Conservation (phyloP, 306 rosid species). For the Vigna mungo region DNA sequence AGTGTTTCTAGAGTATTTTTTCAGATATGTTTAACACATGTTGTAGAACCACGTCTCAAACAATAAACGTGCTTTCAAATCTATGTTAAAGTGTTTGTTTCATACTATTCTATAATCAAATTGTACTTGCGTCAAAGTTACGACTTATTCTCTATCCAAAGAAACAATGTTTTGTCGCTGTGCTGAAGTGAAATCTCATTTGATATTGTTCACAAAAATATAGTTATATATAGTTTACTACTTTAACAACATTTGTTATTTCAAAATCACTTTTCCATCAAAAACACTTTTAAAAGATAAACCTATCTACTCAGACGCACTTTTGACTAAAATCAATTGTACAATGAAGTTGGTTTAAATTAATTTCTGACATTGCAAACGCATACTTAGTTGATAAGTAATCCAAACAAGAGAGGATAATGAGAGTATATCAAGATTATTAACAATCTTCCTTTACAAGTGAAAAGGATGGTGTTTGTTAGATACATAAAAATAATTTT, state of each 20-base stretch:
- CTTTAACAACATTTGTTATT: neutral
- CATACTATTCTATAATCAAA: neutral
- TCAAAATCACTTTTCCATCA: neutral
- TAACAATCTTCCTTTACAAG: neutral
- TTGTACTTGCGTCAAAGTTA: neutral
- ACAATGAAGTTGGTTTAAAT: neutral
- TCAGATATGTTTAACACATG: neutral
- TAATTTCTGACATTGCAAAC: neutral
- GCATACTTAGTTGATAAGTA: neutral
- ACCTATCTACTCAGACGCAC: neutral
- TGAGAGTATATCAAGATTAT: neutral
- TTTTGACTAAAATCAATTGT: neutral
- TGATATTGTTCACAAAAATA: neutral
- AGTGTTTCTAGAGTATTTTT: neutral
- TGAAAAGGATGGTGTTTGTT: neutral
- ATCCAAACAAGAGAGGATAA: neutral
- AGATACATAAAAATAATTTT: neutral
- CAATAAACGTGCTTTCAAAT: neutral
- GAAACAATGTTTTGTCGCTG: neutral
- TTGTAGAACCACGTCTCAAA: neutral
- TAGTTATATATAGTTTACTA: too few species aligned
- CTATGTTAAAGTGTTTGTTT: neutral
- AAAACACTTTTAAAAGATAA: too few species aligned
- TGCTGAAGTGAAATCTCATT: neutral
- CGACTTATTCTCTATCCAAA: neutral